phyloP scores from a whole-genome alignment of 345 rosid genomes.

The Citrus glauca region DNA sequence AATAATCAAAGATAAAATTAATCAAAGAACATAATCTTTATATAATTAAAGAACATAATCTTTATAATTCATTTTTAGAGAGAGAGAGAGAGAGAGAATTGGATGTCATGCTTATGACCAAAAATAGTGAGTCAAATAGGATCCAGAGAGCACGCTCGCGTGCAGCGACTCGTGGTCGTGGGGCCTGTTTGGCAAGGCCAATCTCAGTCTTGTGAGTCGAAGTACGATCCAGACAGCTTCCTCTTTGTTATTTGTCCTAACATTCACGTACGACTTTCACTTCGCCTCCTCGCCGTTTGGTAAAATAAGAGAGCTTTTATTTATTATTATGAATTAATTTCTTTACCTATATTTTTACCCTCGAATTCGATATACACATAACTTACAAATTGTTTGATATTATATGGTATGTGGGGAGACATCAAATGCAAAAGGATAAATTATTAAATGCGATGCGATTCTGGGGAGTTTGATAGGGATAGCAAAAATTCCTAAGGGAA shows the following conservation, averaged over 20 bases:
- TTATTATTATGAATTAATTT: too few relatives aligned
- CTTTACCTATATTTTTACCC: background rate
- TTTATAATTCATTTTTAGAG: background rate
- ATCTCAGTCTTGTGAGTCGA: slow-evolving; percentile 18
- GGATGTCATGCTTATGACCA: slow-evolving; percentile 13
- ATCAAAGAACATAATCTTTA: background rate
- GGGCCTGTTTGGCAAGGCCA: slow-evolving; percentile 20
- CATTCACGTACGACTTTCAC: background rate
- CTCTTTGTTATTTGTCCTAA: slow-evolving; percentile 1
- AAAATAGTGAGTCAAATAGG: slow-evolving; percentile 29
- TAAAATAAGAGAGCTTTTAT: background rate
- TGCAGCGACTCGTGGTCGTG: slow-evolving; percentile 31
- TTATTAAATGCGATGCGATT: background rate
- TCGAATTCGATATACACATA: background rate
- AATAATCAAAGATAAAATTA: background rate
- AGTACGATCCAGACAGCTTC: background rate
- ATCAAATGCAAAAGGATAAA: background rate
- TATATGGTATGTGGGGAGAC: background rate
- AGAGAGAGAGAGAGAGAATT: background rate
- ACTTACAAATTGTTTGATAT: too few relatives aligned
- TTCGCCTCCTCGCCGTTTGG: background rate
- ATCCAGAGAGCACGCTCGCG: slow-evolving; percentile 35
- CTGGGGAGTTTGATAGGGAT: background rate
- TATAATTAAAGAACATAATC: background rate
- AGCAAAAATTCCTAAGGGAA: too few relatives aligned